Conservation (phyloP, 2,329 filamentous ascomycete species). For the Neoarthrinium moseri region DNA sequence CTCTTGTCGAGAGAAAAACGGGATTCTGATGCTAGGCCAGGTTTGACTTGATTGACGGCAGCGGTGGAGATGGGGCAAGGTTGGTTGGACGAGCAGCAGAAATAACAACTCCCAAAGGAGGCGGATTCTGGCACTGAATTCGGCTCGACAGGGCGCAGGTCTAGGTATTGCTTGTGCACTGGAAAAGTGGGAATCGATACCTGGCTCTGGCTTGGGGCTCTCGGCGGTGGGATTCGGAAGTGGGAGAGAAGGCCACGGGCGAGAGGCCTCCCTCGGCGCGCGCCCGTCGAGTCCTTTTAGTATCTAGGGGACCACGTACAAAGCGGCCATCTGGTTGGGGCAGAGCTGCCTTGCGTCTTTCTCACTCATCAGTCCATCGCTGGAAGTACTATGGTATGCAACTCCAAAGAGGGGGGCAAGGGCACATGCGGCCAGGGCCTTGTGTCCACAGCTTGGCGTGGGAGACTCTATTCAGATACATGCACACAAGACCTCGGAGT, state of each 20-base stretch:
- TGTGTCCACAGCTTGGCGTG: slow-evolving; percentile 4
- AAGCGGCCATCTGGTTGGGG: slow-evolving; percentile 1
- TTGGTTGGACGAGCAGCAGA: background rate
- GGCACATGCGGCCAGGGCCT: background rate
- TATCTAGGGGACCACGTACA: background rate
- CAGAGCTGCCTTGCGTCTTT: background rate
- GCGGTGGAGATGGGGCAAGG: no score
- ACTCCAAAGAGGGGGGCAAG: slow-evolving; percentile 2
- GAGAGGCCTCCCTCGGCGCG: slow-evolving; percentile 4
- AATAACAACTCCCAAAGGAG: background rate
- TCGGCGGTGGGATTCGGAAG: slow-evolving; percentile 1
- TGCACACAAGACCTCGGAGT: background rate
- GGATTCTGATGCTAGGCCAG: slow-evolving; percentile 4
- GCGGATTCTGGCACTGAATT: background rate
- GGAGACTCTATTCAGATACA: background rate
- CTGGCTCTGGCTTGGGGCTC: slow-evolving; percentile 2
- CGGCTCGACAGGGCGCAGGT: background rate
- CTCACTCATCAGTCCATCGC: background rate
- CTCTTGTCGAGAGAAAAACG: background rate
- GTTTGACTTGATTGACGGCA: no score
- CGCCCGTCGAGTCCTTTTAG: background rate
- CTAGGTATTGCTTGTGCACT: background rate
- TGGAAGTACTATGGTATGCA: background rate
- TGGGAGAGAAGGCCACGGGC: background rate
- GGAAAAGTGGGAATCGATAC: slow-evolving; percentile 6